Conservation (phyloP, 1,284 basidiomycete species). For the Moesziomyces globuligerus region DNA sequence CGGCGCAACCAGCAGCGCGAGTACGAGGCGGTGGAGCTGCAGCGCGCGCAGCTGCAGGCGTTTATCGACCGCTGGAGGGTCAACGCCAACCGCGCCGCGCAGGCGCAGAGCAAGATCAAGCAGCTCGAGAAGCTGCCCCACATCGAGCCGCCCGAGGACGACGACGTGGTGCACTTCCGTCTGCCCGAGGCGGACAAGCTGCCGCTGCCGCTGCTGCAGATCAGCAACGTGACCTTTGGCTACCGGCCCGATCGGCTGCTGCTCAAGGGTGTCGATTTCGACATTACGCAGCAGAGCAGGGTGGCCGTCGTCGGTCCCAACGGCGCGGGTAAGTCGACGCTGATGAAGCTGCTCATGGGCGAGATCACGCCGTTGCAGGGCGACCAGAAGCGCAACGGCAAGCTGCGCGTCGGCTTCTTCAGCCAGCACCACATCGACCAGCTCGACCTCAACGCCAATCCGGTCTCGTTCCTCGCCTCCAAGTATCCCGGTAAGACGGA, state of each 20-base stretch:
- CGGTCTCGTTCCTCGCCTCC: constrained; percentile 89
- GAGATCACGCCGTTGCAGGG: constrained; percentile 83
- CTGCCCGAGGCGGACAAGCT: constrained; percentile 75
- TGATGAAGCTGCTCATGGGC: constrained; percentile 95
- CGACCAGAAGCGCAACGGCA: constrained; percentile 87
- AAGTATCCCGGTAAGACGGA: constrained; percentile 94
- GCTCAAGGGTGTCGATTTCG: constrained; percentile 84
- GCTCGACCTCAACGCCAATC: constrained; percentile 82
- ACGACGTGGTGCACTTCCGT: constrained; percentile 79
- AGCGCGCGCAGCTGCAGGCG: constrained; percentile 92
- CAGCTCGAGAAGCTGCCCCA: constrained; percentile 97
- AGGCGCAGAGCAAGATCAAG: constrained; percentile 97
- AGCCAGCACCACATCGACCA: constrained; percentile 95
- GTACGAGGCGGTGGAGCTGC: constrained; percentile 87
- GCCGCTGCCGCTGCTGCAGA: constrained; percentile 92
- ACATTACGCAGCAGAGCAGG: constrained; percentile 70
- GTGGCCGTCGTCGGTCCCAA: constrained; percentile 64
- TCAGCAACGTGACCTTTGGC: constrained; percentile 90
- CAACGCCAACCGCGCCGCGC: constrained; percentile 69
- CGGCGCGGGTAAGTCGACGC: constrained; percentile 76
- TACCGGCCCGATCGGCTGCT: constrained; percentile 84
- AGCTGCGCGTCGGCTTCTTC: constrained; percentile 73
- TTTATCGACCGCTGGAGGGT: constrained; percentile 76
- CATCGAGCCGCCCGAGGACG: constrained; percentile 84
- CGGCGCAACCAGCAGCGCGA: constrained; percentile 84